Conservation (phyloP, 495 filamentous ascomycete species). For the Aspergillus sparsus region DNA sequence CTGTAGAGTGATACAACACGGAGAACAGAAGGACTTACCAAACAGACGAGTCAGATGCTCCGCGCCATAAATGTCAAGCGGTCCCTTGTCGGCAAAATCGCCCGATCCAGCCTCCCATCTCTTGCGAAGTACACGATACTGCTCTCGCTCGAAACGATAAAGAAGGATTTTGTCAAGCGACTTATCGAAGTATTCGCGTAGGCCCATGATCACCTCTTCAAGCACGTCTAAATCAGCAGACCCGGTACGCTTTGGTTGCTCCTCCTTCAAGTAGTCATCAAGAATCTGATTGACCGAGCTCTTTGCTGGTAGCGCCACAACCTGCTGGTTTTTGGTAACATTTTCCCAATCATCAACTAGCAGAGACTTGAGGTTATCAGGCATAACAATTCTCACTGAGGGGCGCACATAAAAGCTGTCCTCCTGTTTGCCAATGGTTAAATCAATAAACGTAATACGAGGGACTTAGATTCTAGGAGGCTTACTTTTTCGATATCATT, state of each 20-base stretch:
- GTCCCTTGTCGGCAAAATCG: constrained; percentile 62
- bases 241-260: constrained; percentile 63
- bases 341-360: constrained; percentile 99
- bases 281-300: constrained; percentile 76
- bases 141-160: constrained; percentile 86
- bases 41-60: constrained; percentile 89
- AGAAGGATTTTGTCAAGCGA: constrained; percentile 82
- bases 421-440: constrained; percentile 57
- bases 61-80: constrained; percentile 82
- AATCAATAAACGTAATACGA: background rate
- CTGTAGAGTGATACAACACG: constrained; percentile 4
- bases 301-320: constrained; percentile 78
- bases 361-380: constrained; percentile 83
- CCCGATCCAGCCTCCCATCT: constrained; percentile 56
- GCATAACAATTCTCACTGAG: constrained; percentile 74
- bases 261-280: constrained; percentile 70
- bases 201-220: constrained; percentile 79
- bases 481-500: constrained; percentile 85
- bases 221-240: constrained; percentile 77
- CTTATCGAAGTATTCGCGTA: constrained; percentile 90
- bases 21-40: constrained; percentile 55
- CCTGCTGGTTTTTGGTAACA: constrained; percentile 87
- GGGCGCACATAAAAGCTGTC: constrained; percentile 78
- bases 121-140: constrained; percentile 73
- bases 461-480: constrained; percentile 20